Evolutionary conservation across 441 rosid species (phyloP), one percentile per base, ranked within the genome.

Genomic region (Monsonia emarginata): DNA sequence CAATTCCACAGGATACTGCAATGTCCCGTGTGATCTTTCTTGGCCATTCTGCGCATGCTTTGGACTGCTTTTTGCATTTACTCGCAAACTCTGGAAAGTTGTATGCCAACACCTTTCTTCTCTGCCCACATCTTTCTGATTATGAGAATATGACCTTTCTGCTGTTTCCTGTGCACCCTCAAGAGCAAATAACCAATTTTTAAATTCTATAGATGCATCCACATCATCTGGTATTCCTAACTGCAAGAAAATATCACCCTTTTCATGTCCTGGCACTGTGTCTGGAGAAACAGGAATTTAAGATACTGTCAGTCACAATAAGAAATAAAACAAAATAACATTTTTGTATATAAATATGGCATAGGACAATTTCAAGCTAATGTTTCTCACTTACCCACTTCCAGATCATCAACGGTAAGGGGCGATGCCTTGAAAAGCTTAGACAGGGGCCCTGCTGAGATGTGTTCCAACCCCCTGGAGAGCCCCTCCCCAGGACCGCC

Each of bases 41-140:
- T 76, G 78, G 46, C 78, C 83, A 64, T 78, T 56, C 16, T 28
- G 64, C 38, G 60, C 57, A 1, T 75, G 63, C 67, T 81, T 81
- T 4, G 86, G 84, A 70, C 76, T 72, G 68, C 84, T 85, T 78
- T 81, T 88, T 28, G 90, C 96, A 77, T 82, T 78, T 50, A 89
- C 79, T 32, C 71, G 75, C 70, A 91, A 78, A 72, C 80, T 86
- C 74, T 78, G 87, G 69, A 94, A 94, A 61, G 80, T 82, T 1
- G 89, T 75, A 81, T 94, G 99, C 99, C 99, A 94, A 64, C 90
- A 90, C 80, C 86, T 84, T 75, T 86, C 87, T 79, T 91, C 99
- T 77, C 97, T 82, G 61, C 77, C 74, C 40, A 78, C 66, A 70
- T 74, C 74, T 68, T 76, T 77, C 44, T 74, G 78, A 72, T 77